Evolutionary conservation across 2,329 filamentous ascomycete species (phyloP).

Genomic region (Venturia effusa): DNA sequence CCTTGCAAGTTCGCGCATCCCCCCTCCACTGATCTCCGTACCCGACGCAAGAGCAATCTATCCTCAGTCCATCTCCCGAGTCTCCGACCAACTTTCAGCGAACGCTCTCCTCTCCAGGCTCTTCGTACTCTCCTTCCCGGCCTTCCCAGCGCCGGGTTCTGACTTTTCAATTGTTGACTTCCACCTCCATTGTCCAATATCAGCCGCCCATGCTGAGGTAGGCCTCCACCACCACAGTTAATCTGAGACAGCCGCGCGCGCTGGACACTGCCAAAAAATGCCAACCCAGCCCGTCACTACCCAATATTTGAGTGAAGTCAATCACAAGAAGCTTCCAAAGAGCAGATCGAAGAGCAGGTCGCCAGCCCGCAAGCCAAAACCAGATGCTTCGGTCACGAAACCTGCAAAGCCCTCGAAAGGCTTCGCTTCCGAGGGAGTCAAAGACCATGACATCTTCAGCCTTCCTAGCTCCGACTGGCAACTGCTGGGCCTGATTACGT

Average conservation of each 20-base stretch:
- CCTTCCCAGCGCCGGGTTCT: not conserved
- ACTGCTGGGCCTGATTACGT: conserved; percentile 59
- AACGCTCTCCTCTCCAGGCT: not conserved
- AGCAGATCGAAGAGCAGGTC: conserved; percentile 8
- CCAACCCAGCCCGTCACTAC: not conserved
- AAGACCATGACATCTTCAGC: conserved; percentile 84
- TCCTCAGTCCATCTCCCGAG: no score
- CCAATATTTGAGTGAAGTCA: not conserved
- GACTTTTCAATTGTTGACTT: not conserved
- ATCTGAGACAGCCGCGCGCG: conserved; percentile 7
- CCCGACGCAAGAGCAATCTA: not conserved
- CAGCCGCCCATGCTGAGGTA: not conserved
- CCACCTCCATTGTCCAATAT: conserved; percentile 2
- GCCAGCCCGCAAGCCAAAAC: conserved; percentile 7
- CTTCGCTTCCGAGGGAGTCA: conserved; percentile 69
- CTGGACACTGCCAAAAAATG: conserved; percentile 3
- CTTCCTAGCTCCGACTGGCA: conserved; percentile 78
- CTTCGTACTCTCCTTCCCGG: not conserved
- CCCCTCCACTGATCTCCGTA: conserved; percentile 1
- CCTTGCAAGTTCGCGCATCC: not conserved
- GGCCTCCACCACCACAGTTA: not conserved
- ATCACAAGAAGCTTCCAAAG: conserved; percentile 4
- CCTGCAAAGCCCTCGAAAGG: conserved; percentile 26
- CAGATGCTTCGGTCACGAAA: not conserved
- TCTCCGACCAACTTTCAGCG: not conserved